Conservation (phyloP, 2,329 filamentous ascomycete species). For the Pseudogymnoascus sp. region DNA sequence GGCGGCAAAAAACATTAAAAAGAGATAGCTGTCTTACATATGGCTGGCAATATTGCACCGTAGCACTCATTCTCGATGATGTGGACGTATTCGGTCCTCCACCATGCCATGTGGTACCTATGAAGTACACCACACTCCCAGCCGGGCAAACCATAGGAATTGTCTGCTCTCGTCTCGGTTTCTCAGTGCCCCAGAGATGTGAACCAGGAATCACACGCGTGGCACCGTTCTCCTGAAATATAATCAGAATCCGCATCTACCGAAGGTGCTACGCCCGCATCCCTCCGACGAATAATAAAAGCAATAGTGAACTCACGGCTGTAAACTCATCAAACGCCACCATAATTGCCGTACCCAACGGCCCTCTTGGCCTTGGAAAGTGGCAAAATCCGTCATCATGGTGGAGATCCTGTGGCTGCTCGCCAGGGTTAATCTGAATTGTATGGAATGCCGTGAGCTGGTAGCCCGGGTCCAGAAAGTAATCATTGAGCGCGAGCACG, state of each 20-base stretch:
- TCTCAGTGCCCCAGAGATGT: constrained; percentile 25
- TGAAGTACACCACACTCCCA: constrained; percentile 25
- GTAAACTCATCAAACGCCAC: constrained; percentile 27
- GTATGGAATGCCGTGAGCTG: constrained; percentile 32
- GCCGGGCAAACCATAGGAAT: constrained; percentile 26
- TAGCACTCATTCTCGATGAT: constrained; percentile 21
- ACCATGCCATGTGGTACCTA: constrained; percentile 26
- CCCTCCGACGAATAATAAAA: background rate
- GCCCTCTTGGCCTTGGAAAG: constrained; percentile 25
- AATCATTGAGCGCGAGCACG: constrained; percentile 34
- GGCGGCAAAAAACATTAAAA: background rate
- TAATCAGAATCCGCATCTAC: background rate
- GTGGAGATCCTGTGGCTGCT: constrained; percentile 30
- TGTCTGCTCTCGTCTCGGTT: constrained; percentile 22
- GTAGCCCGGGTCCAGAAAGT: constrained; percentile 33
- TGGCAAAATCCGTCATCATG: constrained; percentile 29
- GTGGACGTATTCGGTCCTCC: constrained; percentile 23
- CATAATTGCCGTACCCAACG: constrained; percentile 28
- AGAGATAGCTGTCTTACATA: constrained; percentile 5
- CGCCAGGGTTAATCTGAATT: constrained; percentile 33
- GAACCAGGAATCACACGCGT: constrained; percentile 27
- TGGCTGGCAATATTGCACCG: constrained; percentile 27
- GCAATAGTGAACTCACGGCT: constrained; percentile 7
- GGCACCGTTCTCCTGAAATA: constrained; percentile 20
- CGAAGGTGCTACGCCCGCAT: background rate